Conservation (phyloP, 2,329 filamentous ascomycete genomes). For the Xylaria hypoxylon region DNA sequence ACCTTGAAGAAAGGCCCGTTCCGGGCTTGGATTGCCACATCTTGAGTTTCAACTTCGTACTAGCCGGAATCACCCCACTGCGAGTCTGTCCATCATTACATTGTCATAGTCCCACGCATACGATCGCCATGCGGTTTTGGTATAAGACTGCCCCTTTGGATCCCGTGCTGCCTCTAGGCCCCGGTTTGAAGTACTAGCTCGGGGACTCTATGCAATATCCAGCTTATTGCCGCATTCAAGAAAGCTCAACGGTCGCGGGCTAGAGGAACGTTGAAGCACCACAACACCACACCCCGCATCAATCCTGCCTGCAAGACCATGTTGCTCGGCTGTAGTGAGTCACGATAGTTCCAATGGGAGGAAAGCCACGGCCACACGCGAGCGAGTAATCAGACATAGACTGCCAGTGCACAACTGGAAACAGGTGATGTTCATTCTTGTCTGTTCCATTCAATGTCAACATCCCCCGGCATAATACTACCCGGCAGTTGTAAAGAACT, state of each 20-base stretch:
- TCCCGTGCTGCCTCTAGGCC: slow-evolving; percentile 11
- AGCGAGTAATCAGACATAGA: slow-evolving; percentile 1
- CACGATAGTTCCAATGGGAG: slow-evolving; percentile 15
- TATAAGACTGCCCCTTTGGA: background rate
- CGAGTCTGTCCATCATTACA: slow-evolving; percentile 8
- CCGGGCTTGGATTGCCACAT: slow-evolving; percentile 13
- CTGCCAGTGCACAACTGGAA: background rate
- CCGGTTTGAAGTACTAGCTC: slow-evolving; percentile 18
- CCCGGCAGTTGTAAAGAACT: background rate
- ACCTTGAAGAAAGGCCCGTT: slow-evolving; percentile 6
- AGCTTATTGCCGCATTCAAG: slow-evolving; percentile 13
- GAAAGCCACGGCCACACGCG: slow-evolving; percentile 16
- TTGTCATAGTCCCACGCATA: slow-evolving; percentile 1
- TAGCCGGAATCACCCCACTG: background rate
- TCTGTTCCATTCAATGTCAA: background rate
- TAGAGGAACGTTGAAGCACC: slow-evolving; percentile 9
- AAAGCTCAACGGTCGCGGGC: slow-evolving; percentile 14
- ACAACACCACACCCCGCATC: slow-evolving; percentile 27
- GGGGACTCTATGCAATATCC: slow-evolving; percentile 3
- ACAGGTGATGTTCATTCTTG: slow-evolving; percentile 11
- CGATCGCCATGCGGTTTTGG: slow-evolving; percentile 7
- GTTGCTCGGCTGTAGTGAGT: slow-evolving; percentile 10
- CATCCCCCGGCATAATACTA: background rate
- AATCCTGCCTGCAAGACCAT: slow-evolving; percentile 7
- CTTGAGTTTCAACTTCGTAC: slow-evolving; percentile 7